phyloP scores from a whole-genome alignment of 768 basidiomycete species.

The Russula brevipes region DNA sequence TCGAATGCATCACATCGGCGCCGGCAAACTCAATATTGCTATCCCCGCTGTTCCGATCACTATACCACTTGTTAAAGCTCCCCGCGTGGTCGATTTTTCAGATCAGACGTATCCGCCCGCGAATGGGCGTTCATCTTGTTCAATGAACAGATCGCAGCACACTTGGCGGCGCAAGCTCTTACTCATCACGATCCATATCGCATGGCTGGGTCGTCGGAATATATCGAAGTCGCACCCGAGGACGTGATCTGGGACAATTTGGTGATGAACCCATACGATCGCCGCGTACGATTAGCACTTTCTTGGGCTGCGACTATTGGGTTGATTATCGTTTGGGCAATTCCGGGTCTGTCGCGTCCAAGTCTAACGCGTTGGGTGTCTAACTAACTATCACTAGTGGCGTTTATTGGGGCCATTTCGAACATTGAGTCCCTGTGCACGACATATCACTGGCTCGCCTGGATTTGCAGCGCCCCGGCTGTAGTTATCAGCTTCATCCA shows the following conservation, averaged over 20 bases:
- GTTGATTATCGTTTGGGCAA: slow-evolving; percentile 83
- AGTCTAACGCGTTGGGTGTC: neutral
- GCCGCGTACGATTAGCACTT: slow-evolving; percentile 36
- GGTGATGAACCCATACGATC: slow-evolving; percentile 84
- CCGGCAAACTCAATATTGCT: slow-evolving; percentile 27
- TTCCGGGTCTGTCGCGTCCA: slow-evolving; percentile 53
- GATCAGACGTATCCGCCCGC: slow-evolving; percentile 33
- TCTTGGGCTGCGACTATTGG: slow-evolving; percentile 73
- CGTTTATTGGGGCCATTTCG: slow-evolving; percentile 75
- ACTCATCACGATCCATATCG: slow-evolving; percentile 77
- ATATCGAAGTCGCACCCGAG: slow-evolving; percentile 75
- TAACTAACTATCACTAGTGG: slow-evolving; percentile 24
- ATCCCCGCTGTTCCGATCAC: slow-evolving; percentile 15
- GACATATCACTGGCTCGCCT: slow-evolving; percentile 65
- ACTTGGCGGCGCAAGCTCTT: slow-evolving; percentile 72
- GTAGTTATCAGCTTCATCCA: slow-evolving; percentile 76
- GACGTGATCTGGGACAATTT: slow-evolving; percentile 94
- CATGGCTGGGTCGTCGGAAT: slow-evolving; percentile 59
- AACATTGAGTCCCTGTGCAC: slow-evolving; percentile 69
- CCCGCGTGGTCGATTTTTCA: slow-evolving; percentile 21
- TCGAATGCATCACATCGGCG: slow-evolving; percentile 22
- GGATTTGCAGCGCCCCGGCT: slow-evolving; percentile 72
- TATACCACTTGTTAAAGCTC: slow-evolving; percentile 17
- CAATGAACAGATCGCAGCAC: slow-evolving; percentile 88
- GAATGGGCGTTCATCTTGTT: slow-evolving; percentile 86